Evolutionary conservation across 305 asterid species (phyloP).

Genomic region (Fraxinus sp.): DNA sequence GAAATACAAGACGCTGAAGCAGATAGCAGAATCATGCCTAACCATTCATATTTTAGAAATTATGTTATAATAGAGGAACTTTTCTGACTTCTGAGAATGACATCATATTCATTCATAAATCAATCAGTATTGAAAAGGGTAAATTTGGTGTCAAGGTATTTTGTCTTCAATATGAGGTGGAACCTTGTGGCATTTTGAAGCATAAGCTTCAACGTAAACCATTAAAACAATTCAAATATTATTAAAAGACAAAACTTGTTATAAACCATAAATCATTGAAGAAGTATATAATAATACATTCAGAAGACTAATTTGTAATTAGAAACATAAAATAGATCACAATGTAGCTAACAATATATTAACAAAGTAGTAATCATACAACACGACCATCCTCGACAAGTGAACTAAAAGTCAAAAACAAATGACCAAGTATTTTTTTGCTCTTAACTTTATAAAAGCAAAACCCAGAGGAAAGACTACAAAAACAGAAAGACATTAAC

Average conservation of each 20-base stretch:
- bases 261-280: not conserved
- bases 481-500: not conserved
- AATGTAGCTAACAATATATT: not conserved
- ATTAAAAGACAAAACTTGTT: not conserved
- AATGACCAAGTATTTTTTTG: not conserved
- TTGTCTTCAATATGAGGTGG: not conserved
- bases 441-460: not conserved
- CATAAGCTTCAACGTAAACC: not conserved
- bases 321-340: not conserved
- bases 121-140: not conserved
- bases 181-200: not conserved
- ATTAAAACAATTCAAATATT: not conserved
- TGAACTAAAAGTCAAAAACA: not conserved
- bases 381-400: not conserved
- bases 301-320: not conserved
- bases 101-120: not conserved
- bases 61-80: not conserved
- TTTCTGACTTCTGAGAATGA: constrained; percentile 12
- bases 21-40: constrained; percentile 6
- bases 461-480: not conserved
- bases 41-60: not conserved
- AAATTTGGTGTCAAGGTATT: not conserved
- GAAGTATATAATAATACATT: not conserved
- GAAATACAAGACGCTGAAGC: constrained; percentile 16
- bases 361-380: not conserved